These are phyloP conservation scores for Camellia japonica DNA, from an alignment of 148 eudicot genomes.

Conservation along the genomic window DNA sequence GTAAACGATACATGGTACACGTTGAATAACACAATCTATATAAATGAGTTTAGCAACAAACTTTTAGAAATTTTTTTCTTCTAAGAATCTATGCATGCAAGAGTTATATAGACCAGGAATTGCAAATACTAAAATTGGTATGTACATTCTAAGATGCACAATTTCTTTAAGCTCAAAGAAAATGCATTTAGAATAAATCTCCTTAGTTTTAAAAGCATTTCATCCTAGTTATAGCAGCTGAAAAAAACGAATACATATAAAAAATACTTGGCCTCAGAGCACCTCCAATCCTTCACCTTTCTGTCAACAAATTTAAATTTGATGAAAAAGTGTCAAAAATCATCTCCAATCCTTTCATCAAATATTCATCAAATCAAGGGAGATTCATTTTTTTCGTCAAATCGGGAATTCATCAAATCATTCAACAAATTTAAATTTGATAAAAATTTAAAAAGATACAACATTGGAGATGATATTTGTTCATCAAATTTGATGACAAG, in stretches of 20 bases:
- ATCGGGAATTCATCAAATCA: too few relatives aligned
- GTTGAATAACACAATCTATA: too few relatives aligned
- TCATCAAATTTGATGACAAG: too few relatives aligned
- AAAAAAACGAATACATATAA: background rate
- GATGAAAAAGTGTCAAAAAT: too few relatives aligned
- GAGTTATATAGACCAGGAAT: background rate
- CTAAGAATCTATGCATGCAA: background rate
- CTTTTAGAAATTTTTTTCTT: background rate
- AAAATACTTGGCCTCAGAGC: background rate
- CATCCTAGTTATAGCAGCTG: background rate
- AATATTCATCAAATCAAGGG: too few relatives aligned
- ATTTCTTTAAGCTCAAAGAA: background rate
- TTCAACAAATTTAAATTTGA: too few relatives aligned
- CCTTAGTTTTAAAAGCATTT: background rate
- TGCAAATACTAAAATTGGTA: background rate
- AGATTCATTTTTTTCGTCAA: too few relatives aligned
- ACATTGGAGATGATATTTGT: too few relatives aligned
- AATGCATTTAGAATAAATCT: background rate
- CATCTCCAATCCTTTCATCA: too few relatives aligned
- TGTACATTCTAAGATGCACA: background rate
- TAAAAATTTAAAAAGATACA: too few relatives aligned
- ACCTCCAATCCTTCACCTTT: background rate
- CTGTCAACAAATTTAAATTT: too few relatives aligned
- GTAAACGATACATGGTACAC: too few relatives aligned
- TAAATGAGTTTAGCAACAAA: background rate